Base-by-base conservation (phyloP, 2,329 filamentous ascomycete species). In the Paecilomyces sp. region DNA sequence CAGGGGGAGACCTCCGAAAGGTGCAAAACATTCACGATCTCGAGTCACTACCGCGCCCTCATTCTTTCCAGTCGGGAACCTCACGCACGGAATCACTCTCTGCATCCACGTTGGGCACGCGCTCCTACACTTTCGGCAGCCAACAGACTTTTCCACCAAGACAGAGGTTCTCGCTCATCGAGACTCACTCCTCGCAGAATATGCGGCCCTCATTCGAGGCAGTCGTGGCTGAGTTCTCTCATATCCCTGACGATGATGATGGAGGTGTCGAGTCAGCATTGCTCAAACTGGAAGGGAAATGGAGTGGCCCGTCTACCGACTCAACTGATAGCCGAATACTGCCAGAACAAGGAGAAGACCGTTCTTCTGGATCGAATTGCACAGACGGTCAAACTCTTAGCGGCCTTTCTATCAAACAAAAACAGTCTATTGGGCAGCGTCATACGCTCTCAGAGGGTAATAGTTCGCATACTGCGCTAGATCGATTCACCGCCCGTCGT, bases 191-290 rank as follows among this genome's bases (percentile, higher is more conserved):
- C 2, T 84, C 83, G 2, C 81, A 84, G 61, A 80, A 83, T 57
- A 62, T 85, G 18, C 76, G 83, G 53, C 81, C 83, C 1, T 97
- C 92, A 0, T 97, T 97, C 66, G 91, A 97, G 73, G 88, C 84
- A 2, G 92, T 96, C 67, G 91, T 95, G 1, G 87, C 92, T 61
- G 90, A 90, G 66, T 84, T 99, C 58, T 91, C 92, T 1, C 87
- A 90, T 58, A 90, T 97, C 28, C 91, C 93, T 0, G 92, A 97
- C 69, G 91, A 95, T 62, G 88, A 88, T 54, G 90, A 95, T 69
- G 91, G 91, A 6, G 93, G 93, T 12, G 87, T 97, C 28, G 94
- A 97, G 70, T 92, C 92, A n/a, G 91, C 94, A 0, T 74, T 99
- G 56, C 77, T 92, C 66, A 99, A 97, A 69, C 81, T 99, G 0